phyloP scores from a whole-genome alignment of 2,329 filamentous ascomycete species.

The Colletotrichum limetticola region DNA sequence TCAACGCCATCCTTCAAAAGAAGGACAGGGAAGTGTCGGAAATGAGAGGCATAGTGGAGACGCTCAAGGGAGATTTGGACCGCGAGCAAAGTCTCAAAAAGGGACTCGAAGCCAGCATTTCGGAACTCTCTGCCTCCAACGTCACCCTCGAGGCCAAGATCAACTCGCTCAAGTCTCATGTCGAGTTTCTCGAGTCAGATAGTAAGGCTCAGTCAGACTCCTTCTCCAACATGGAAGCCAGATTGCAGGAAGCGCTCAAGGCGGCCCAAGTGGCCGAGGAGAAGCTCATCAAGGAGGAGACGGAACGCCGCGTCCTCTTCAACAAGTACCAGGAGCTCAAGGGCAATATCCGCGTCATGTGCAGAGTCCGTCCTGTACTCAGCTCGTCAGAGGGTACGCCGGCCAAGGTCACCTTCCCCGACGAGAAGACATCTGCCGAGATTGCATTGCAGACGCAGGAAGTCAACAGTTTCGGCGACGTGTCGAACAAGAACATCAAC shows the following conservation, averaged over 20 bases:
- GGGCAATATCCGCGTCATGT: constrained; percentile 98
- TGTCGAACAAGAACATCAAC: constrained; percentile 81
- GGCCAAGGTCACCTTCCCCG: constrained; percentile 82
- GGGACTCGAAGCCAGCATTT: constrained; percentile 61
- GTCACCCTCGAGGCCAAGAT: constrained; percentile 79
- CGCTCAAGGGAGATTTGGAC: constrained; percentile 61
- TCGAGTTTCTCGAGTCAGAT: constrained; percentile 90
- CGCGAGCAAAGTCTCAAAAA: constrained; percentile 73
- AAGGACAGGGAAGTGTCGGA: constrained; percentile 67
- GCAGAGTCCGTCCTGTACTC: constrained; percentile 84
- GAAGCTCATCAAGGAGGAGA: constrained; percentile 92
- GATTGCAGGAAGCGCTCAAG: constrained; percentile 80
- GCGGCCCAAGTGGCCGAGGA: constrained; percentile 77
- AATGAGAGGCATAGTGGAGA: constrained; percentile 56
- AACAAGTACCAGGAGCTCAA: constrained; percentile 98
- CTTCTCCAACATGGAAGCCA: constrained; percentile 83
- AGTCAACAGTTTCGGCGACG: constrained; percentile 79
- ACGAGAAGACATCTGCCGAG: constrained; percentile 87
- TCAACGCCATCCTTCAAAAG: constrained; percentile 57
- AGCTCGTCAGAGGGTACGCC: constrained; percentile 68
- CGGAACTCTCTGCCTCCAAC: constrained; percentile 69
- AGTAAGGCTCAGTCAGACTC: constrained; percentile 89
- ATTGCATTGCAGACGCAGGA: constrained; percentile 87
- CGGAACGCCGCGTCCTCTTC: constrained; percentile 88
- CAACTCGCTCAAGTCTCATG: constrained; percentile 80